Evolutionary conservation across 2,329 filamentous ascomycete genomes (phyloP).

Genomic region (Septoria linicola): DNA sequence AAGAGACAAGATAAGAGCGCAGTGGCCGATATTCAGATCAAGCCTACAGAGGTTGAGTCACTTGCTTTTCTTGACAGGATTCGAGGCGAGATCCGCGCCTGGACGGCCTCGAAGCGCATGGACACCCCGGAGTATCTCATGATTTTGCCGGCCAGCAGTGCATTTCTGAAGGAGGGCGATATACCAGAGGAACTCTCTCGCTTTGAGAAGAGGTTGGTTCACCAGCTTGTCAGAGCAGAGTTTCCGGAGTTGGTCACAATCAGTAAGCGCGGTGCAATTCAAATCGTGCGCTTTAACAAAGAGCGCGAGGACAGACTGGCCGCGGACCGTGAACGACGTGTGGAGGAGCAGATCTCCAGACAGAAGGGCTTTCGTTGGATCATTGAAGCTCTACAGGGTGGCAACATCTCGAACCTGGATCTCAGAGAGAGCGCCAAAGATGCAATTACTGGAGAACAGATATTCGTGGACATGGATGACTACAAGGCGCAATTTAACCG

Average conservation of each 20-base stretch:
- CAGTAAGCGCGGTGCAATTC: constrained; percentile 44
- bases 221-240: constrained; percentile 65
- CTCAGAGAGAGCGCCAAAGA: constrained; percentile 40
- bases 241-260: constrained; percentile 52
- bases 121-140: constrained; percentile 36
- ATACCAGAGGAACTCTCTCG: constrained; percentile 46
- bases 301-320: constrained; percentile 46
- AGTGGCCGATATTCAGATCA: constrained; percentile 50
- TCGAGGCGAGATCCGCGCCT: constrained; percentile 48
- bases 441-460: constrained; percentile 36
- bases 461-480: constrained; percentile 39
- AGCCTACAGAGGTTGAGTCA: constrained; percentile 53
- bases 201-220: constrained; percentile 64
- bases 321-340: constrained; percentile 40
- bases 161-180: constrained; percentile 24
- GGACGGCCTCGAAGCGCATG: constrained; percentile 41
- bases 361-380: constrained; percentile 54
- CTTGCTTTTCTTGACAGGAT: constrained; percentile 52
- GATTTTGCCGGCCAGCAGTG: constrained; percentile 32
- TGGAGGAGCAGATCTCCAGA: constrained; percentile 43
- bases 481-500: constrained; percentile 42
- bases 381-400: constrained; percentile 48
- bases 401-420: constrained; percentile 41
- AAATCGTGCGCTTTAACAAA: constrained; percentile 44
- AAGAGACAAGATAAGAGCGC: constrained; percentile 45